Evolutionary conservation across 2,329 filamentous ascomycete species (phyloP), one percentile per base, ranked within the genome.

Genomic region (Alternaria sp.): DNA sequence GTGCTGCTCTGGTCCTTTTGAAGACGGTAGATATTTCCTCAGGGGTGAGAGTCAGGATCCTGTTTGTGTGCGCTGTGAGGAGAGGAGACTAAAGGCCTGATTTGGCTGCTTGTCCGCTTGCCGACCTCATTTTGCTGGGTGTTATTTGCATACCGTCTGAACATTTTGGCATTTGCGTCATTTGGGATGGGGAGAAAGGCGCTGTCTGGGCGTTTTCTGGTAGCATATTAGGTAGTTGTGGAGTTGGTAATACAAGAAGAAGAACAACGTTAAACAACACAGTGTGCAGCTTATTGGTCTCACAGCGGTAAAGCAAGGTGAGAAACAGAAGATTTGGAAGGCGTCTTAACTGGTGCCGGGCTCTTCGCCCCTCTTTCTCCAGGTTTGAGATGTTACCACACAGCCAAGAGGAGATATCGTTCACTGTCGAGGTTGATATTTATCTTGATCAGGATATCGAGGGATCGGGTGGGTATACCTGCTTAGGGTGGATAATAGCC

Each of bases 1-100:
- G 81, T 86, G 89, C 71, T 90, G 88, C 70, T 83, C 83, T 25
- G 83, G 84, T 30, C 84, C 83, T 0, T 89, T 90, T 68, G 83
- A 84, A 5, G 87, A 90, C 60, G 88, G 87, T 1, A 77, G 86
- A 50, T 90, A 89, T 75, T 90, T 90, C 68, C 80, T 89, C 11
- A 81, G 86, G 36, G 85, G 87, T 53, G 84, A 86, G 20, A 81
- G 82, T 27, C 82, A 87, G 67, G 81, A 87, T 62, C 86, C 87
- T 4, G 85, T 89, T 10, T 90, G 88, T 76, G 86, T 89, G 49
- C 78, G 74, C 63, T 90, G 88, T 69, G 88, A 90, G 74, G 86
- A 87, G 74, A 82, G 83, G 66, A 82, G 88, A 66, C 74, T 90
- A 65, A 90, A 90, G 74, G 85, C 86, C 44, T 88, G 53, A 64